Evolutionary conservation across 306 rosid species (phyloP).

Genomic region (Luffa aegyptiaca): DNA sequence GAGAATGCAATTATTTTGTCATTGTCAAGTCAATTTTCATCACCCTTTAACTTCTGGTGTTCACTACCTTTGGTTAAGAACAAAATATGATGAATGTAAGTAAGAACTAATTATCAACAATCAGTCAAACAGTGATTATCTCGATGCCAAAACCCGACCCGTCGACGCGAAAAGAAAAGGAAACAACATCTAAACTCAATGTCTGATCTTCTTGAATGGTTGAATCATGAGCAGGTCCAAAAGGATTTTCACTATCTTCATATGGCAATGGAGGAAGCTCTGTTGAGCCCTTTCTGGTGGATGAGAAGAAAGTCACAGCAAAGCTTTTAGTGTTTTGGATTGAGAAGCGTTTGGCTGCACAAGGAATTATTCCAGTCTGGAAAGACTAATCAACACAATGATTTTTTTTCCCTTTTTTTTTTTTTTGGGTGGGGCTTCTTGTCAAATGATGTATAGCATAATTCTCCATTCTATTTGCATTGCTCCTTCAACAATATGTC

Average conservation of each 20-base stretch:
- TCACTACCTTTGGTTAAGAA: not conserved
- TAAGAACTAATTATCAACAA: not conserved
- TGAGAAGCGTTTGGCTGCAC: slow-evolving; percentile 96
- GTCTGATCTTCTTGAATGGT: not conserved
- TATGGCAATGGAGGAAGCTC: slow-evolving; percentile 67
- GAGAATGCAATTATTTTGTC: not conserved
- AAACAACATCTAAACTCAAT: not conserved
- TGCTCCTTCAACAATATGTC: not conserved
- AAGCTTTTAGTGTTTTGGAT: slow-evolving; percentile 77
- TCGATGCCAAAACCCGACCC: not conserved
- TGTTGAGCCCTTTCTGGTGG: slow-evolving; percentile 81
- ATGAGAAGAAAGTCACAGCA: slow-evolving; percentile 80
- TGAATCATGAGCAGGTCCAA: slow-evolving; percentile 51
- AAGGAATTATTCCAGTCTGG: slow-evolving; percentile 93
- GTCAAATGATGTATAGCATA: slow-evolving; percentile 6
- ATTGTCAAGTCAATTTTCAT: not conserved
- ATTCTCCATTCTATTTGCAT: not conserved
- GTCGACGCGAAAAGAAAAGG: not conserved
- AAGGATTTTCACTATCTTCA: slow-evolving; percentile 79
- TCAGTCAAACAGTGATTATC: not conserved
- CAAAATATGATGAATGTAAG: not conserved
- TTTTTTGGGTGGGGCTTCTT: not conserved
- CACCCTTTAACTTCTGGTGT: not conserved
- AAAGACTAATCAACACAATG: slow-evolving; percentile 27
- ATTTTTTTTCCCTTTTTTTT: not conserved